phyloP scores from a whole-genome alignment of 1,284 basidiomycete genomes.

The Ustilago sp. region DNA sequence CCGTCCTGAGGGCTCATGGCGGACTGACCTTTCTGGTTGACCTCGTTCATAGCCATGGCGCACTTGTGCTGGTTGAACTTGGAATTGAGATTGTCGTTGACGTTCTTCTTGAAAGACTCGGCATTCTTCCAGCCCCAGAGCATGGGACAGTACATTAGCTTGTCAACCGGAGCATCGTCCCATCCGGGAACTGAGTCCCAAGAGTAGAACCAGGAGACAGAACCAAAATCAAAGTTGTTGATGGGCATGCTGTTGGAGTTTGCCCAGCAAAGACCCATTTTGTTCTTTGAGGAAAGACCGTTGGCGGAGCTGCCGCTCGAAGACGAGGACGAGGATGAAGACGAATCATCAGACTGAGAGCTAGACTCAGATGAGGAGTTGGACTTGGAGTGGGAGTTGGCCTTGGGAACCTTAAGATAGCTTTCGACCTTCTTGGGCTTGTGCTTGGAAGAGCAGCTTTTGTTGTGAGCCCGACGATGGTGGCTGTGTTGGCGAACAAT shows the following conservation, averaged over 20 bases:
- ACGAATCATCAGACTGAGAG: constrained; percentile 13
- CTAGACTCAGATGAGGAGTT: not conserved
- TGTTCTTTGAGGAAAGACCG: constrained; percentile 36
- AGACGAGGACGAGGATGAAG: constrained; percentile 30
- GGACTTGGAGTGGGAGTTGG: constrained; percentile 10
- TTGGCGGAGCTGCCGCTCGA: constrained; percentile 23
- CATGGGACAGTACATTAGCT: constrained; percentile 65
- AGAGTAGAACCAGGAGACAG: constrained; percentile 61
- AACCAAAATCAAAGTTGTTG: constrained; percentile 45
- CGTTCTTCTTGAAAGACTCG: constrained; percentile 50
- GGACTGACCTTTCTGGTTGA: constrained; percentile 60
- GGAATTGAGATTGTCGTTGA: constrained; percentile 48
- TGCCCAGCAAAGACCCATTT: constrained; percentile 62
- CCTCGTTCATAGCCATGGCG: constrained; percentile 64
- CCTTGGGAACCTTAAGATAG: constrained; percentile 14
- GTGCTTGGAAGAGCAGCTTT: constrained; percentile 30
- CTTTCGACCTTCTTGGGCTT: constrained; percentile 24
- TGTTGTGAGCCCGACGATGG: constrained; percentile 21
- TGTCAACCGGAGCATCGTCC: constrained; percentile 47
- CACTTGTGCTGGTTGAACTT: constrained; percentile 58
- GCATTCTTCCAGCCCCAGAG: constrained; percentile 59
- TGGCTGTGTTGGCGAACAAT: constrained; percentile 40
- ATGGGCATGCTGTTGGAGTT: constrained; percentile 58
- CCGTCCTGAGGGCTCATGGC: constrained; percentile 50
- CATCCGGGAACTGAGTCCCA: constrained; percentile 57